Percentiles rank a stretch among this genome's conserved stretches.
Conservation (phyloP, 306 rosid genomes). For the Aeschynomene evenia region DNA sequence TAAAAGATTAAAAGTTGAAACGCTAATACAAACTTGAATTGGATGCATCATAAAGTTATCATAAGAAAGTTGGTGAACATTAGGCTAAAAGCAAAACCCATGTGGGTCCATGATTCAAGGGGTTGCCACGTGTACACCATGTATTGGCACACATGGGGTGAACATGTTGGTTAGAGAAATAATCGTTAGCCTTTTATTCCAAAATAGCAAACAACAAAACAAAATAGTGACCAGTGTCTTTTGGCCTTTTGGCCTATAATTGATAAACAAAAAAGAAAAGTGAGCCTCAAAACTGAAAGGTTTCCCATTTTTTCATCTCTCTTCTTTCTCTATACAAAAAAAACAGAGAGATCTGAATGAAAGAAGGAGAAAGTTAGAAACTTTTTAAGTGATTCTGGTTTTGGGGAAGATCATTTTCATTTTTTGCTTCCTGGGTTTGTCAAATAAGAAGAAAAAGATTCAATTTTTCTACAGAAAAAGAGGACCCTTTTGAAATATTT, state of each 20-base stretch:
- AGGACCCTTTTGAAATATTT: background rate
- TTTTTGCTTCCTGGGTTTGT: background rate
- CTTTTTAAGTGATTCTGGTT: background rate
- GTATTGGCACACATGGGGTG: slow-evolving; percentile 35
- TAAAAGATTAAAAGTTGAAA: no score
- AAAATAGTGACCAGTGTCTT: slow-evolving; percentile 39
- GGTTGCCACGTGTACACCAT: slow-evolving; percentile 16
- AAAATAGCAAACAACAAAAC: slow-evolving; percentile 36
- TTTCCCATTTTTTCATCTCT: background rate
- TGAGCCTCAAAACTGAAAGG: background rate
- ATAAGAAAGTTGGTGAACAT: slow-evolving; percentile 14
- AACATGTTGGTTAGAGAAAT: background rate
- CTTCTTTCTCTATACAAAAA: background rate
- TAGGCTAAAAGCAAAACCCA: slow-evolving; percentile 29
- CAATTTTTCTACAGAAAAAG: background rate
- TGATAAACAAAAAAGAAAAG: no score
- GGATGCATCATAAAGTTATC: background rate
- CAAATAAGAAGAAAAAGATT: background rate
- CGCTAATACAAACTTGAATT: background rate
- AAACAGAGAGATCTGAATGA: background rate
- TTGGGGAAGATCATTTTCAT: background rate
- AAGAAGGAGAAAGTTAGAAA: background rate
- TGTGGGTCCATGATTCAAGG: background rate
- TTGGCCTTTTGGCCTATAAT: slow-evolving; percentile 25
- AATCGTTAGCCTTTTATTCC: slow-evolving; percentile 31